Base-by-base conservation (phyloP, 1,284 basidiomycete species). In the Trametes polyzona region DNA sequence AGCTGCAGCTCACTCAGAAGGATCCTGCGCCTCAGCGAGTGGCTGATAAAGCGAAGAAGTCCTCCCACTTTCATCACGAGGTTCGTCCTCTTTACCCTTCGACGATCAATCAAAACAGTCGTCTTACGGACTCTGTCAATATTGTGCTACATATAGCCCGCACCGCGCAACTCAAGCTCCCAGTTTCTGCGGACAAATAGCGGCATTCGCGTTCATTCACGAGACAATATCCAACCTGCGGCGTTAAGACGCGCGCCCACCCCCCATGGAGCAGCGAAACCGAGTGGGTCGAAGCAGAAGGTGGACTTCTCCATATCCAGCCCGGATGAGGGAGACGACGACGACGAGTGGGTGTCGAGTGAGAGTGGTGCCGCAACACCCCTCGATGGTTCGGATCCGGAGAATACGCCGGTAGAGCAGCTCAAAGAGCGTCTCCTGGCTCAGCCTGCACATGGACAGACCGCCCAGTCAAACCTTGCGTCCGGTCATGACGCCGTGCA, bases 291-390 rank as follows among this genome's bases (percentile, higher is more conserved):
- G 40, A 84, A 79, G 61, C 71, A 74, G 26, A 85, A 82, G 68
- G 66, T 73, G 26, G 84, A 81, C 3, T 90, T 90, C 66, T 81
- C 82, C 19, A 78, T 90, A 49, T 75, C 84, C 19, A 81, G 75
- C 57, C 75, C 76, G 49, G 76, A 72, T 46, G 76, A 71, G 23
- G 80, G 81, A 47, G 83, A 80, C 16, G 84, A 87, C 36, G 87
- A 83, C 17, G 84, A 88, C 52, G 89, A 85, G 59, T 90, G 88
- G 87, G 78, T 88, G 2, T 89, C 87, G 17, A 88, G 83, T 67
- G 88, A 88, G 69, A 90, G 87, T 65, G 88, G 87, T 14, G 85
- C 83, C 1, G 86, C 75, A 2, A 90, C 88, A 2, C 88, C 89
- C 9, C 80, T 79, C 58, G 70, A 67, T 14, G 76, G 75, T 29